Evolutionary conservation across 352 stramenopile species (phyloP), one percentile per base, ranked within the genome.

Genomic region (Hyaloperonospora arabidopsidis): DNA sequence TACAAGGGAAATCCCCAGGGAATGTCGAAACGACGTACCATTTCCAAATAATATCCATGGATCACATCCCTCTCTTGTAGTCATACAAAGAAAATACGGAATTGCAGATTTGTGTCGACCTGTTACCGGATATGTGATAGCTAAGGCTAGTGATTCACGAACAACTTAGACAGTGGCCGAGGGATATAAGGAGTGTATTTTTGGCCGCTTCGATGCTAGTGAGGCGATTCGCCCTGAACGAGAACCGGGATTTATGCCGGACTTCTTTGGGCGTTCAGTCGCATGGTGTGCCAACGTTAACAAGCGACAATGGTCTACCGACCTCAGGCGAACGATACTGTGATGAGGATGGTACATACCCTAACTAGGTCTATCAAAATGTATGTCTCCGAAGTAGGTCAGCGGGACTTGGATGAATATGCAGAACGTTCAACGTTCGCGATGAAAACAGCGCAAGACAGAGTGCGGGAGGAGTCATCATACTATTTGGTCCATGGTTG

Each of bases 361-460:
- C 0, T 64, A 2, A 59, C 38, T 4, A 38, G 57, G 12, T 11
- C 57, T 0, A 15, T 52, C 0, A 63, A 59, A 36, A 58, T 59
- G 58, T 55, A 18, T 0, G 38, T 48, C 5, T 10, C 17, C 4
- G 56, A 63, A 17, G 18, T 45, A 3, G 22, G 56, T 19, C 7
- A 29, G 25, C 3, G 25, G 25, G 36, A 55, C 12, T 61, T 45
- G 46, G 55, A 57, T 14, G 41, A 57, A 13, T 63, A 63, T 49
- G 45, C 38, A 1, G 49, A 54, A 15, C 46, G 57, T 0, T 32
- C 55, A 5, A 59, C 51, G 0, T 59, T 55, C 7, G 45, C 46
- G 0, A 3, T 65, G 1, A 59, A 59, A 12, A 53, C 51, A n/a
- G 40, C 50, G 1, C 34, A 57, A 2, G 57, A 59, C 39, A 36